phyloP scores from a whole-genome alignment of 2,329 filamentous ascomycete species.

The Monosporascus sp. region DNA sequence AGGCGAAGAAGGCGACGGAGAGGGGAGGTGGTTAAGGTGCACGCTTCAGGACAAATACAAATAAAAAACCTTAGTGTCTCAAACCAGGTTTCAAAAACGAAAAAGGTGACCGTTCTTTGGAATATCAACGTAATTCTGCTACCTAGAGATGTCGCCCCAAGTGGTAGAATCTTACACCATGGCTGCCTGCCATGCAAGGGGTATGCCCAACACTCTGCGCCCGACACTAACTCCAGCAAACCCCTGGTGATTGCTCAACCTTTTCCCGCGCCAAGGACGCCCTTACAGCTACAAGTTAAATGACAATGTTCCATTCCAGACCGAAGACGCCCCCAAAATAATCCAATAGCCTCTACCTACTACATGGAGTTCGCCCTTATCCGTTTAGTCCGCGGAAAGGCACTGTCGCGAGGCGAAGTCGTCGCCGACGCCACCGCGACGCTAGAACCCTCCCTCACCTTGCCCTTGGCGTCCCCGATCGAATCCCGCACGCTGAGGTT shows the following conservation, averaged over 20 bases:
- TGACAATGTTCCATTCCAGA: background rate
- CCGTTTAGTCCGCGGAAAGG: constrained; percentile 32
- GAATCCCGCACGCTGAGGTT: constrained; percentile 38
- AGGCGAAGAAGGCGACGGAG: constrained; percentile 60
- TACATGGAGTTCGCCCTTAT: constrained; percentile 35
- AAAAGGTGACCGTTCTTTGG: background rate
- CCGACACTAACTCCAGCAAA: background rate
- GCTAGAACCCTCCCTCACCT: background rate
- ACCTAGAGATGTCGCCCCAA: too few species aligned
- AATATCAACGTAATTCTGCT: background rate
- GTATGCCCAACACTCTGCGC: background rate
- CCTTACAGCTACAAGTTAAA: background rate
- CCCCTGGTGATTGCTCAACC: too few species aligned
- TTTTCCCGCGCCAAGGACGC: background rate
- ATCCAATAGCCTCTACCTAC: background rate
- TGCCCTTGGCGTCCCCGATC: constrained; percentile 3
- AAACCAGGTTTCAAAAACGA: too few species aligned
- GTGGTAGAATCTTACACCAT: too few species aligned
- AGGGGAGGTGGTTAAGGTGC: constrained; percentile 23
- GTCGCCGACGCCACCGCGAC: constrained; percentile 9
- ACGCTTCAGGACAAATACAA: constrained; percentile 1
- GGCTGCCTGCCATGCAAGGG: background rate
- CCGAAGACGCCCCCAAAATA: background rate
- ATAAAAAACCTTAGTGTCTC: background rate
- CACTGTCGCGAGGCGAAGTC: constrained; percentile 16